phyloP scores from a whole-genome alignment of 140 eudicot species.

The Oenanthe javanica region DNA sequence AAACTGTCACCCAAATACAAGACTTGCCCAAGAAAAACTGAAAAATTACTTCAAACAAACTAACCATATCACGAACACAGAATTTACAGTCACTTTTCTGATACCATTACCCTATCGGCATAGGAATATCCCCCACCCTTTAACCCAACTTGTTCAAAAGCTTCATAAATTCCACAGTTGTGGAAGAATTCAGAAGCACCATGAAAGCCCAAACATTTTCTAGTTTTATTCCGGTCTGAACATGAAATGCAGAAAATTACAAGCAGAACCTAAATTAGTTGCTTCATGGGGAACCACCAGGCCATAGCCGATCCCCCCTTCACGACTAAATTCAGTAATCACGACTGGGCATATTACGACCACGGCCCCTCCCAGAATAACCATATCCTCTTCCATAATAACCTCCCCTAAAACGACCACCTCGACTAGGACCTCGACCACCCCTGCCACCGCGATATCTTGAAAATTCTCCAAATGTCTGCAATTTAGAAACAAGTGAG shows the following conservation, averaged over 20 bases:
- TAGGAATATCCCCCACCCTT: neutral
- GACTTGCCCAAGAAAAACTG: neutral
- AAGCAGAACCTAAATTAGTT: conserved; percentile 17
- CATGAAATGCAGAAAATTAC: conserved; percentile 21
- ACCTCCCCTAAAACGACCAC: conserved; percentile 6
- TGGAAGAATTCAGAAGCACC: neutral
- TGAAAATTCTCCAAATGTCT: conserved; percentile 25
- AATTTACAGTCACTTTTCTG: conserved; percentile 3
- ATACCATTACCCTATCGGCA: neutral
- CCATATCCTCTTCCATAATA: conserved; percentile 10
- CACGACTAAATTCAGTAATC: conserved; percentile 19
- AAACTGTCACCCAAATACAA: neutral
- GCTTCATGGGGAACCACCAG: conserved; percentile 4
- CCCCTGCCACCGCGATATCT: conserved; percentile 25
- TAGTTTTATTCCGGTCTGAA: conserved; percentile 4
- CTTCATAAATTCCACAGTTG: neutral
- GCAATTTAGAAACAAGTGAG: conserved; percentile 5
- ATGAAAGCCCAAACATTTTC: neutral
- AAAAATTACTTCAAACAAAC: neutral
- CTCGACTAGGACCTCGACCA: conserved; percentile 18
- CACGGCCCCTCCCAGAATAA: conserved; percentile 37
- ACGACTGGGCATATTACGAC: conserved; percentile 31
- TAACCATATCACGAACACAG: neutral
- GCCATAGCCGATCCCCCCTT: neutral
- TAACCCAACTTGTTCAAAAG: neutral